Evolutionary conservation across 2,329 filamentous ascomycete genomes (phyloP), one percentile per base, ranked within the genome.

Genomic region (Dothistroma pini): DNA sequence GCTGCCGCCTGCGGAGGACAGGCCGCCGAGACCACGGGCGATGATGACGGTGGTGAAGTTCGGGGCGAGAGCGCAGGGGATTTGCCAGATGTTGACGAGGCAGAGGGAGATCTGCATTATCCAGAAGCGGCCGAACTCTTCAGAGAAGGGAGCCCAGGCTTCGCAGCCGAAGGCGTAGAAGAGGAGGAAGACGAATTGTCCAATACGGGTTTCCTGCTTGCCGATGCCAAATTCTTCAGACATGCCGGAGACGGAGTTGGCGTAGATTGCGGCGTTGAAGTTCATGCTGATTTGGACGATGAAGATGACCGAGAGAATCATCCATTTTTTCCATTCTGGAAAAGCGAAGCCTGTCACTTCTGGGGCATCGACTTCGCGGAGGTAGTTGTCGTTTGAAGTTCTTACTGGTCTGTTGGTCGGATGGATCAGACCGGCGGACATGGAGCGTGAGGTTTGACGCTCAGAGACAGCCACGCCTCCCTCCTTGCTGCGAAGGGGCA

Each of bases 151-250:
- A 0, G 91, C 91, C 91, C 91, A 95, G 0, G 93, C 81, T 75
- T 95, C 91, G 73, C 91, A 95, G 38, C 91, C 91, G 72, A 95
- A 93, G 41, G 90, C 90, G 73, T 96, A 95, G 1, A 87, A 75
- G 55, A 95, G 82, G 44, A 96, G 77, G 77, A 93, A 95, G 64
- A 92, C 84, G 77, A 89, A 88, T 61, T 89, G 89, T 72, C 90
- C 90, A 59, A 85, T 83, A 58, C 89, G 84, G 4, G 87, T 89
- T 4, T 83, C 85, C 73, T 91, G 88, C 31, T 78, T 78, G 63
- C 86, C 88, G 63, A 93, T 86, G 52, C 77, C 67, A 66, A 90
- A 95, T 63, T 91, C 82, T 21, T 86, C 78, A 0, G 83, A 79
- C 60, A 84, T 77, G n/a, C 75, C 75, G 4, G 64, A 65, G 55